Percentiles rank a stretch among this genome's conserved stretches.
These are phyloP conservation scores for Scleroderma bovista DNA, from an alignment of 768 basidiomycete species.

Conservation along the genomic window DNA sequence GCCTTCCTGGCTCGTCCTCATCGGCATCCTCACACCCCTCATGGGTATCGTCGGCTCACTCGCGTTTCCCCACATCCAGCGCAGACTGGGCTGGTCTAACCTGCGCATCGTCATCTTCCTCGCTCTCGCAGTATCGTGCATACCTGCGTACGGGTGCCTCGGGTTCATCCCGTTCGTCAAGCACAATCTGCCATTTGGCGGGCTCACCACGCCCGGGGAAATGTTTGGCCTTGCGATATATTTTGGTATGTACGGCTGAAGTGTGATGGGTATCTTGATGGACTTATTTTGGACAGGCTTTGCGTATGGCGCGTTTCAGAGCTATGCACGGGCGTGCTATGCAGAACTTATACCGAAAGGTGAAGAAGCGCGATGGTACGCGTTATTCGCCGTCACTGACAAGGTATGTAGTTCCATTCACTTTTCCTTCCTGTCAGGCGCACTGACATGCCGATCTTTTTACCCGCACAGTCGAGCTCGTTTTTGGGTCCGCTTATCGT, in stretches of 20 bases:
- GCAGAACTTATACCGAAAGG: conserved; percentile 82
- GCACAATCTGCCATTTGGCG: conserved; percentile 47
- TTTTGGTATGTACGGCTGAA: conserved; percentile 56
- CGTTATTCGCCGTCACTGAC: conserved; percentile 86
- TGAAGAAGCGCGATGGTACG: conserved; percentile 87
- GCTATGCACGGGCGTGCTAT: conserved; percentile 83
- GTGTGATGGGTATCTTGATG: too few relatives aligned
- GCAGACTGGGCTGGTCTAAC: conserved; percentile 58
- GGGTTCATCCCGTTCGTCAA: conserved; percentile 62
- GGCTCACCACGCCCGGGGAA: conserved; percentile 72
- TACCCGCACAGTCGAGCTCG: conserved; percentile 67
- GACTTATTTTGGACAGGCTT: conserved; percentile 41
- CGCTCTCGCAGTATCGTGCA: conserved; percentile 56
- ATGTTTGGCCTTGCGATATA: conserved; percentile 81
- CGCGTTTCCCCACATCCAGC: conserved; percentile 70
- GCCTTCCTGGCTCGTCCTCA: conserved; percentile 67
- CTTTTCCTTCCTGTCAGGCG: not conserved
- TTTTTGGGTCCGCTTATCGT: conserved; percentile 91
- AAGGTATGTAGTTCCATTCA: conserved; percentile 47
- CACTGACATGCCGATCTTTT: not conserved
- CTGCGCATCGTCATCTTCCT: conserved; percentile 59
- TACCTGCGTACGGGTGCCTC: conserved; percentile 79
- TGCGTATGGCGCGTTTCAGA: conserved; percentile 88
- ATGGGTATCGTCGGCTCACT: conserved; percentile 83
- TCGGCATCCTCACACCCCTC: conserved; percentile 73